A percentile compares a stretch with the other conserved stretches of the same genome.
These are phyloP conservation scores for Annulohypoxylon truncatum DNA, from an alignment of 2,329 filamentous ascomycete genomes.

Conservation along the genomic window DNA sequence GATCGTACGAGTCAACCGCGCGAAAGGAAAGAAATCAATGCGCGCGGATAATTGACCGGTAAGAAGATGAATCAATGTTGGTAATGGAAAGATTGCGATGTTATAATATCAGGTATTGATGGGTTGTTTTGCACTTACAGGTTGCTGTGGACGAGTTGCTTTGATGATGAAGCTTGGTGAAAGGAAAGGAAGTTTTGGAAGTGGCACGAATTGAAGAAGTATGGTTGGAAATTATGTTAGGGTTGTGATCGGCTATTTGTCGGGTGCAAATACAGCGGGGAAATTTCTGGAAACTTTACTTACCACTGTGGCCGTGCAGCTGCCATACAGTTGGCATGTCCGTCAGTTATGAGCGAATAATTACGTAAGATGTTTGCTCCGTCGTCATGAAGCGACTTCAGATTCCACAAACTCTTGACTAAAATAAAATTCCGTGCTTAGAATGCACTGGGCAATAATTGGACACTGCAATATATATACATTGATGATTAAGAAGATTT, in stretches of 20 bases:
- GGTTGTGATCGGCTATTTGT: constrained; percentile 48
- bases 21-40: neutral
- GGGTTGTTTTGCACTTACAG: constrained; percentile 42
- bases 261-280: constrained; percentile 36
- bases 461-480: neutral
- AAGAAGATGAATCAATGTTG: neutral
- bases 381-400: neutral
- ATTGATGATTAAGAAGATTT: no score
- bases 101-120: neutral
- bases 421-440: neutral
- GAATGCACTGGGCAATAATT: neutral
- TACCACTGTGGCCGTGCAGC: neutral
- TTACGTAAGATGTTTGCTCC: neutral
- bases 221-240: constrained; percentile 44
- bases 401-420: neutral
- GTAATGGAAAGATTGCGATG: neutral
- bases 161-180: constrained; percentile 48
- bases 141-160: constrained; percentile 51
- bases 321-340: neutral
- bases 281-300: neutral
- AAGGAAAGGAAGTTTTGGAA: constrained; percentile 42
- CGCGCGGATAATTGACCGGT: constrained; percentile 5
- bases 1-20: constrained; percentile 6
- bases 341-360: neutral
- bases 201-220: constrained; percentile 46